Base-by-base conservation (phyloP, 441 rosid species). In the Hypseocharis bilobata region DNA sequence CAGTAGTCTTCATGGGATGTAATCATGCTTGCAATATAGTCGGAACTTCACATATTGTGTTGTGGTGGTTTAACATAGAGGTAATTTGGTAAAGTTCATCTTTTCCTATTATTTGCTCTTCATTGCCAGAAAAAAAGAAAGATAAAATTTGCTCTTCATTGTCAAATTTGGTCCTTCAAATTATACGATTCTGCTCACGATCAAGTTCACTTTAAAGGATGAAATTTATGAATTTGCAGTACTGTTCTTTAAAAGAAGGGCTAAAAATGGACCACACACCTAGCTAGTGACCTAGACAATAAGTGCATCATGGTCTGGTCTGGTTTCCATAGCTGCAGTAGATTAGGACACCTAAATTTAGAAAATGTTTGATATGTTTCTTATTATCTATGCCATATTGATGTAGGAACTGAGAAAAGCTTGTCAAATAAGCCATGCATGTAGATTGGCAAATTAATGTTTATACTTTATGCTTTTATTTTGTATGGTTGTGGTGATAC, bases 401-500 rank as follows among this genome's bases (percentile, higher is more conserved):
- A 49, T 49, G 55, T 49, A 3, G 26, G 20, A 49, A 19, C n/a
- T n/a, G n/a, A n/a, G n/a, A n/a, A n/a, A n/a, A n/a, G n/a, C n/a
- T n/a, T n/a, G n/a, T n/a, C n/a, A n/a, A n/a, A n/a, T n/a, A n/a
- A n/a, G n/a, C n/a, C n/a, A n/a, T 49, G 26, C 55, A 49, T 19
- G 11, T 5, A 20, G 11, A 5, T 1, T 20, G 20, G 55, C 10
- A 6, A 34, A 49, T 6, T 49, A 49, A 49, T 49, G 55, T 26
- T 6, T 17, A 1, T 13, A 1, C 40, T 34, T 6, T 34, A 6
- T 34, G 6, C 10, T 8, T 34, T 19, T 49, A 4, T 47, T 20
- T 49, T 49, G 55, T 49, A 49, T 49, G 51, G 60, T 26, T 44
- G 29, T 14, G 3, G 59, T 54, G 69, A 66, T 11, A 6, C 32